phyloP scores from a whole-genome alignment of 306 rosid genomes.

The Glycine latifolia region DNA sequence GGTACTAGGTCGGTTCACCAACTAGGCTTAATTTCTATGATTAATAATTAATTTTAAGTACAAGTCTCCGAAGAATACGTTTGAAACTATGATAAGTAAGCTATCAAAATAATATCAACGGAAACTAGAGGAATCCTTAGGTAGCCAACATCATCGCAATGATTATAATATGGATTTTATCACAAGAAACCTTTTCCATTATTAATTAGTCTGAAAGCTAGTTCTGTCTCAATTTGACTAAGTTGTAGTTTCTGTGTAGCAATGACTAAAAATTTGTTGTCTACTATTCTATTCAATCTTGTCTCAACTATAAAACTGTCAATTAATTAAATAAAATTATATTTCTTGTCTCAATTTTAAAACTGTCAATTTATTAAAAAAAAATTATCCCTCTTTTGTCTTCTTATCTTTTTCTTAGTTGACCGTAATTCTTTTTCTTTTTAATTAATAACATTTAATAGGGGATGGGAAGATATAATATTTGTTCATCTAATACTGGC shows the following conservation, averaged over 20 bases:
- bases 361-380: not conserved
- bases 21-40: constrained; percentile 38
- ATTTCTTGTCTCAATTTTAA: not conserved
- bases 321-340: too few species aligned
- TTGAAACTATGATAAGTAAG: constrained; percentile 36
- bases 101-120: constrained; percentile 29
- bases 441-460: not conserved
- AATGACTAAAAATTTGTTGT: not conserved
- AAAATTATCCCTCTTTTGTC: not conserved
- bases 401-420: not conserved
- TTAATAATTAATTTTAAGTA: constrained; percentile 31
- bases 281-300: not conserved
- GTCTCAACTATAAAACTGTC: not conserved
- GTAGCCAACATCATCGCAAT: constrained; percentile 41
- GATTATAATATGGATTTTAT: constrained; percentile 36
- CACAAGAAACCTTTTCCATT: constrained; percentile 28
- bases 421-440: not conserved
- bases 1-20: constrained; percentile 50
- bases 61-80: constrained; percentile 38
- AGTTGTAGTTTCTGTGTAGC: constrained; percentile 17
- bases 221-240: constrained; percentile 32
- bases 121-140: constrained; percentile 41
- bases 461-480: not conserved
- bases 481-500: not conserved
- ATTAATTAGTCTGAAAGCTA: constrained; percentile 32